Evolutionary conservation across 108 stramenopile species (phyloP).

Genomic region (Cyclostephanos invisitatus): DNA sequence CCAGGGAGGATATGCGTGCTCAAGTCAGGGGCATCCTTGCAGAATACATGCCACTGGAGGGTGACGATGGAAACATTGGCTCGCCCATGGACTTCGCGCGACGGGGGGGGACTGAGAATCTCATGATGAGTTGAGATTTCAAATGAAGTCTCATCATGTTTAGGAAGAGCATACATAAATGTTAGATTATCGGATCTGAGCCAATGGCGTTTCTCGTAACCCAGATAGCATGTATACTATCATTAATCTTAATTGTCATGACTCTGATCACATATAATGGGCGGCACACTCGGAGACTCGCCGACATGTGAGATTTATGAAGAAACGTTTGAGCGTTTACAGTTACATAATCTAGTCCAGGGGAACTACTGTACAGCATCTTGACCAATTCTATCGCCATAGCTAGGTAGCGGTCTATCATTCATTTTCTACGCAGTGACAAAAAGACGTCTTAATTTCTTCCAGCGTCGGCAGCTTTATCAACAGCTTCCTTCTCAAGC

Average conservation of each 20-base stretch:
- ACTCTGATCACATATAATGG: too few species aligned
- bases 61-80: constrained; percentile 51
- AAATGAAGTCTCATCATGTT: not conserved
- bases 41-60: constrained; percentile 93
- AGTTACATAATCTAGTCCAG: too few species aligned
- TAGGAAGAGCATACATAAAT: not conserved
- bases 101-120: constrained; percentile 41
- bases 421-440: too few species aligned
- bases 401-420: too few species aligned
- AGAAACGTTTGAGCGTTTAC: too few species aligned
- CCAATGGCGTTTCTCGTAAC: not conserved
- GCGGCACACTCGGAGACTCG: too few species aligned
- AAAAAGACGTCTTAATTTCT: too few species aligned
- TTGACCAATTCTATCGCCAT: too few species aligned
- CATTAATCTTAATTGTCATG: not conserved
- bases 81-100: constrained; percentile 57
- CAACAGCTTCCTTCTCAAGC: constrained; percentile 16
- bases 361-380: too few species aligned
- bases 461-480: not conserved
- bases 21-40: constrained; percentile 89
- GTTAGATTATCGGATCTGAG: not conserved
- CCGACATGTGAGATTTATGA: too few species aligned
- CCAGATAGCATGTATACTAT: not conserved
- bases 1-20: constrained; percentile 84
- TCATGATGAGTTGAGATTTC: constrained; percentile 37